Evolutionary conservation across 1,284 basidiomycete species (phyloP), one percentile per base, ranked within the genome.

Genomic region (Ceratorhiza oryzae-sativae): DNA sequence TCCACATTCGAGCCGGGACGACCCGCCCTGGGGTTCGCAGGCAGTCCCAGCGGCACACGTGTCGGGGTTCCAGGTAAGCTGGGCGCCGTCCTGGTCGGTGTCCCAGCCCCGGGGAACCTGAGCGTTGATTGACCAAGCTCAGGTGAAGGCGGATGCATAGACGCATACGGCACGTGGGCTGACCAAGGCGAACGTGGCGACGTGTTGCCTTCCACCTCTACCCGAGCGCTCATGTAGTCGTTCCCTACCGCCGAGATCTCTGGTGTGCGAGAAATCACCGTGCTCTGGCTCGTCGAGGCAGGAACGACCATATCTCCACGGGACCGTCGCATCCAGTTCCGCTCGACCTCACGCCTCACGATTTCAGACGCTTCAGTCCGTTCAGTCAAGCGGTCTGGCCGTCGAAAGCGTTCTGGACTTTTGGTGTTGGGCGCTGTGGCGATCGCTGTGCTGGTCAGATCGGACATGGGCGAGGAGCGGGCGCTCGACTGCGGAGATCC

Each of bases 301-400:
- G 55, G 49, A 20, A 59, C 3, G 25, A 34, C 12, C 3, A 61
- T 62, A 13, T 62, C 60, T 45, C 25, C 27, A 15, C 53, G 58
- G 12, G 58, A 59, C n/a, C 58, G n/a, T 9, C 67, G 39, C 67
- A 70, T 70, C 67, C 67, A 70, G 13, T 12, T 58, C 27, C 55
- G 13, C 42, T 70, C 67, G 13, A 59, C 36, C n/a, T 59, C 58
- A 13, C 58, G 58, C 18, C 49, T 42, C 53, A 55, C 18, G 1
- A n/a, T 27, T 30, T 42, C 67, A 25, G 46, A 59, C 1, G 13
- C 10, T 36, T 59, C 53, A 9, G 59, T 51, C 3, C 63, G 51
- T 30, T 55, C 49, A 13, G 63, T 42, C 10, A 58, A 27, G 10
- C 53, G 36, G 20, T 34, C 42, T 18, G 53, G 51, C 32, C 30